Base-by-base conservation (phyloP, 495 filamentous ascomycete species). In the Sporormia fimetaria region DNA sequence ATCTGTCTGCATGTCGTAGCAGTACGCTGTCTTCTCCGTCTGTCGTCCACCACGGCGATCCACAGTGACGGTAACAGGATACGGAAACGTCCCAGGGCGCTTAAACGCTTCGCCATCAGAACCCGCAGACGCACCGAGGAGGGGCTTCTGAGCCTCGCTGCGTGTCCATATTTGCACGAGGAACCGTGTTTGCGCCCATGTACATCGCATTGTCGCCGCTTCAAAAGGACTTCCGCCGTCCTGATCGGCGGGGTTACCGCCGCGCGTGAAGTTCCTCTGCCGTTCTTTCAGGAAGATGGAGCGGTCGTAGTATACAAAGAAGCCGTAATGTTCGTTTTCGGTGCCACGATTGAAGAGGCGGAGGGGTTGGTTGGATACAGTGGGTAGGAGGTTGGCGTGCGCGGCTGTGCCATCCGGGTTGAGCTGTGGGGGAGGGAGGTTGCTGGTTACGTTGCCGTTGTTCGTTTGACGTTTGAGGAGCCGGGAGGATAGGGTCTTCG, bases 291-390 rank as follows among this genome's bases (percentile, higher is more conserved):
- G 66, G 66, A 87, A 92, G 37, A 92, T 85, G 4, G 81, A 82
- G 49, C 85, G 83, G 60, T 87, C 76, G 60, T 80, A 96, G 67
- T 93, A 93, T 0, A 73, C 81, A 60, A 93, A 94, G 62, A 95
- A 94, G 7, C 83, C 84, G 60, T 92, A 96, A 62, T 94, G 85
- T 57, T 98, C 90, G 0, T 74, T 76, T 2, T 70, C 63, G 23
- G 77, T 61, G 14, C 78, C 86, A 16, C 85, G 79, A 60, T 96
- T 80, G 64, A 82, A 95, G 2, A 96, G 71, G 2, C 81, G 76
- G 11, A 96, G 60, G 0, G 85, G 90, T 49, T 96, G 90, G 22
- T 83, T 75, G 1, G 57, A 54, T 0, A 83, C 72, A 28, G 75
- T 68, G 0, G 81, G 75, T 18, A 78, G 70, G 17, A 94, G 69